Conservation (phyloP, 2,329 filamentous ascomycete species). For the Botrytis sinoallii region DNA sequence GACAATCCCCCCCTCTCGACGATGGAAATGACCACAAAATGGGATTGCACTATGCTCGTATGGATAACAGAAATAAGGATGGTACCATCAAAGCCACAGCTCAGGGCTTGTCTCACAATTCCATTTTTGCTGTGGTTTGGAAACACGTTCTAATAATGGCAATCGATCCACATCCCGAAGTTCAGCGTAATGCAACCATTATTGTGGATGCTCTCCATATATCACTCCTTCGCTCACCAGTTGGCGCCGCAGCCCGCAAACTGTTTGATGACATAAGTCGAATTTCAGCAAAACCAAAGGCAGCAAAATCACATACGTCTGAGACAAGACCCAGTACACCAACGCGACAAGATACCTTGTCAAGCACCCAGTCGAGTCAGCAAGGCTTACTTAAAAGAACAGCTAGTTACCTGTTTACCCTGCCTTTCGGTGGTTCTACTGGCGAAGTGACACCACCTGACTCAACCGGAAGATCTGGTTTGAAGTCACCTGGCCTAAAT, state of each 20-base stretch:
- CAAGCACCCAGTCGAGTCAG: constrained; percentile 48
- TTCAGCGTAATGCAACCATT: constrained; percentile 78
- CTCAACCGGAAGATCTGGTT: constrained; percentile 25
- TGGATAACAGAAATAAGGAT: constrained; percentile 54
- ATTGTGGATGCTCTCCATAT: constrained; percentile 84
- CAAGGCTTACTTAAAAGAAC: constrained; percentile 61
- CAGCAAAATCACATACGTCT: constrained; percentile 34
- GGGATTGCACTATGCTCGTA: constrained; percentile 59
- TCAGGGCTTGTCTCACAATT: constrained; percentile 73
- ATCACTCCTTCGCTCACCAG: constrained; percentile 70
- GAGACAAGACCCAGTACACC: constrained; percentile 36
- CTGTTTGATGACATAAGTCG: constrained; percentile 71
- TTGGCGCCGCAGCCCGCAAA: constrained; percentile 66
- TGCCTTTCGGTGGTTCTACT: constrained; percentile 47
- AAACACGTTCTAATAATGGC: constrained; percentile 87
- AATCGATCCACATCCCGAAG: constrained; percentile 91
- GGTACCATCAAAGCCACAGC: constrained; percentile 55
- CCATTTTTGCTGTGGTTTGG: constrained; percentile 91
- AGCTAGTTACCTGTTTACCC: constrained; percentile 59
- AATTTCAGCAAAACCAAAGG: constrained; percentile 47
- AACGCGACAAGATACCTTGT: constrained; percentile 29
- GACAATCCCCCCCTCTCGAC: constrained; percentile 53
- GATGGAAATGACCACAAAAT: constrained; percentile 58
- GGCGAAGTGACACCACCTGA: constrained; percentile 32
- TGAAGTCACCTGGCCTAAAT: constrained; percentile 32